These are phyloP conservation scores for Pyricularia grisea DNA, from an alignment of 2,329 filamentous ascomycete species.

Conservation along the genomic window DNA sequence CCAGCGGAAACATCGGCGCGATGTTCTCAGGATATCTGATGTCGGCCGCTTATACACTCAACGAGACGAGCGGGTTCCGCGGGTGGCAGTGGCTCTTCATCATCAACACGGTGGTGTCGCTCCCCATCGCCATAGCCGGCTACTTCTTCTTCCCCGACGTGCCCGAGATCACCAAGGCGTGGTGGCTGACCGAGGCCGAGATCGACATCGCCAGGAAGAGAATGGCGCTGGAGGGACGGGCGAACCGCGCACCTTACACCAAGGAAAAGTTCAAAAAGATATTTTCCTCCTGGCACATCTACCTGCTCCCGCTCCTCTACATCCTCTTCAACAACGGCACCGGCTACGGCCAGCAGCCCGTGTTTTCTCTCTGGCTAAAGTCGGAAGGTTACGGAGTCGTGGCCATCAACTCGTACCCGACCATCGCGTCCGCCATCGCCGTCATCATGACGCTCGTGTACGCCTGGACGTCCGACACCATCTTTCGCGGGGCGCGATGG, in stretches of 20 bases:
- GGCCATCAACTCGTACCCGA: conserved; percentile 45
- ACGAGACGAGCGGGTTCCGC: conserved; percentile 35
- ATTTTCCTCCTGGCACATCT: conserved; percentile 56
- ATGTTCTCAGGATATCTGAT: conserved; percentile 51
- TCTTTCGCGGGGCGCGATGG: conserved; percentile 52
- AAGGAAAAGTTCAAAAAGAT: conserved; percentile 47
- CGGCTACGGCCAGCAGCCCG: conserved; percentile 36
- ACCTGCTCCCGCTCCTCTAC: conserved; percentile 46
- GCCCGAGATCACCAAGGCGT: conserved; percentile 27
- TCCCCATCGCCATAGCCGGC: conserved; percentile 44
- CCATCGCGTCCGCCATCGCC: conserved; percentile 43
- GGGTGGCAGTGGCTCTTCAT: conserved; percentile 51
- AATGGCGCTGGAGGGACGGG: conserved; percentile 34
- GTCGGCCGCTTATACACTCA: conserved; percentile 39
- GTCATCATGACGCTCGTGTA: conserved; percentile 52
- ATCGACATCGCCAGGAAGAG: conserved; percentile 27
- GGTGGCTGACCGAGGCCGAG: conserved; percentile 27
- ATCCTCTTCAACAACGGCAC: conserved; percentile 55
- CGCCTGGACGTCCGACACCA: conserved; percentile 55
- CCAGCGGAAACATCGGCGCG: conserved; percentile 39
- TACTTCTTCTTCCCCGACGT: conserved; percentile 33
- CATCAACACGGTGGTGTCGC: conserved; percentile 45
- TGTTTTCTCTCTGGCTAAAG: conserved; percentile 43
- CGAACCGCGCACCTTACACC: conserved; percentile 28
- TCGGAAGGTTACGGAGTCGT: conserved; percentile 28